phyloP scores from a whole-genome alignment of 2,329 filamentous ascomycete species.

The Penicillium corylophilum region DNA sequence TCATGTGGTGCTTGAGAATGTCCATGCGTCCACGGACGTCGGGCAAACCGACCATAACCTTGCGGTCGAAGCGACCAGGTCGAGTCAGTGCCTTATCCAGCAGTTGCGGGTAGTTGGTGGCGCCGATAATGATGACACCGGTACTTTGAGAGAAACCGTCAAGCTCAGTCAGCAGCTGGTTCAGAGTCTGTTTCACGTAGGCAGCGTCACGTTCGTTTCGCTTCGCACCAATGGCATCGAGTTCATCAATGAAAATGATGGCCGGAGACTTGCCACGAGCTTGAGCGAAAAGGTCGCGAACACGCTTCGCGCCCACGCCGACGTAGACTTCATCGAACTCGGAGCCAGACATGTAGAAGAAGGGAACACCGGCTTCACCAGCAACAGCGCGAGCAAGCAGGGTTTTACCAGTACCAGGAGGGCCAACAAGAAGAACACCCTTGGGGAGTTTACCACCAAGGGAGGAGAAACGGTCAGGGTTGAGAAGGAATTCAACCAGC shows the following conservation, averaged over 20 bases:
- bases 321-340: conserved; percentile 99
- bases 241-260: conserved; percentile 93
- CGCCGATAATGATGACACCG: conserved; percentile 91
- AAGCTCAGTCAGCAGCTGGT: conserved; percentile 93
- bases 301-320: conserved; percentile 92
- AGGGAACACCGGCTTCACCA: conserved; percentile 93
- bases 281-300: conserved; percentile 84
- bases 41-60: conserved; percentile 82
- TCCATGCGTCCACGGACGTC: conserved; percentile 91
- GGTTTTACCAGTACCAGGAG: conserved; percentile 96
- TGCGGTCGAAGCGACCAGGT: conserved; percentile 92
- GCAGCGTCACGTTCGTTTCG: conserved; percentile 89
- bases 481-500: conserved; percentile 91
- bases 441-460: conserved; percentile 96
- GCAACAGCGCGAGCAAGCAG: conserved; percentile 92
- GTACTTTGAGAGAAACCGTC: conserved; percentile 95
- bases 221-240: conserved; percentile 92
- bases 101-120: conserved; percentile 92
- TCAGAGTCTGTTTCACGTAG: conserved; percentile 95
- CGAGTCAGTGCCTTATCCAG: conserved; percentile 93
- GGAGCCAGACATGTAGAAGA: conserved; percentile 99
- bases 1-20: conserved; percentile 90
- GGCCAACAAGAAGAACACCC: conserved; percentile 90
- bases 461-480: conserved; percentile 88
- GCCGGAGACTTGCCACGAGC: conserved; percentile 83